A percentile compares a stretch with the other conserved stretches of the same genome.
Conservation (phyloP, 164 flowering plant species). For the Vitis rupestris region DNA sequence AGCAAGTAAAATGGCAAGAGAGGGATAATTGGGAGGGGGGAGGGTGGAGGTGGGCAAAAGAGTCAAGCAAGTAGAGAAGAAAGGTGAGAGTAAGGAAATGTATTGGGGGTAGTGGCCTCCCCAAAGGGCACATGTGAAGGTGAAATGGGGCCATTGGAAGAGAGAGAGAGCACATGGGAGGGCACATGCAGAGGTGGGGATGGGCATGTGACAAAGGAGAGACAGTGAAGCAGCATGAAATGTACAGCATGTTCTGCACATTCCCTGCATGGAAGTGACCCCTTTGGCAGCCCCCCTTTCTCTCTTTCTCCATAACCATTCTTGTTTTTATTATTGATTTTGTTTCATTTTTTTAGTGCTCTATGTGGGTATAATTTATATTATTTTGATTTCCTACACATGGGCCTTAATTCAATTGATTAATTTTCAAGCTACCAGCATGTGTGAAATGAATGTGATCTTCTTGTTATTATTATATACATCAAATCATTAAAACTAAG, state of each 20-base stretch:
- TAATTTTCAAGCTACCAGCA: background rate
- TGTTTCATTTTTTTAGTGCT: too few species aligned
- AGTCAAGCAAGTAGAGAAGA: too few species aligned
- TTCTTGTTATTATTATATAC: too few species aligned
- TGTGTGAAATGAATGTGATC: too few species aligned
- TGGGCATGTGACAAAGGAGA: constrained; percentile 47
- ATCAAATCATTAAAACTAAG: too few species aligned
- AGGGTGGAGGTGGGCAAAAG: too few species aligned
- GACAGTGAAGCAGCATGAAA: constrained; percentile 47
- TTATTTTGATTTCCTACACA: background rate
- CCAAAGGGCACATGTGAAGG: constrained; percentile 50
- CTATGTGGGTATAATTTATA: too few species aligned
- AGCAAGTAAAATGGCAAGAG: background rate
- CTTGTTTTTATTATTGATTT: background rate
- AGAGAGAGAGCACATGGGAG: constrained; percentile 37
- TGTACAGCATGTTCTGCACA: constrained; percentile 74
- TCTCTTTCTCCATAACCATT: background rate
- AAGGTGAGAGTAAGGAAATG: background rate
- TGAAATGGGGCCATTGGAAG: constrained; percentile 30
- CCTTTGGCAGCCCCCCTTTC: background rate
- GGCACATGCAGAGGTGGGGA: constrained; percentile 19
- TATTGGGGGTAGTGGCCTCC: constrained; percentile 26
- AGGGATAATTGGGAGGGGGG: too few species aligned
- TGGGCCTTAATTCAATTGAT: background rate
- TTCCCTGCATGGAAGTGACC: constrained; percentile 59